Evolutionary conservation across 2,329 filamentous ascomycete genomes (phyloP).

Genomic region (Talaromyces verruculosus): DNA sequence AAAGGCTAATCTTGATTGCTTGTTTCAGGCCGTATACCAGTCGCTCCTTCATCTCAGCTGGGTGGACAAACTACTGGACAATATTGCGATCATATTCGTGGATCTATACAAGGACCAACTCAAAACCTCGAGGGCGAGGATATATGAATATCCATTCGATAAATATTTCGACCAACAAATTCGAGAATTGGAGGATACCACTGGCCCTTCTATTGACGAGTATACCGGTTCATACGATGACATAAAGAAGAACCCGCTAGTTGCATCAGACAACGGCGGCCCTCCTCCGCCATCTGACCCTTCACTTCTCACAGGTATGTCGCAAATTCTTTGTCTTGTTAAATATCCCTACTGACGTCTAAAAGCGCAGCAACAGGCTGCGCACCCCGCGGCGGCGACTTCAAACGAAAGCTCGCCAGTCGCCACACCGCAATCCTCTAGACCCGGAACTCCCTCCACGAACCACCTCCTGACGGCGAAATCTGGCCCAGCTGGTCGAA

Average conservation of each 20-base stretch:
- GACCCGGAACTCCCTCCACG: slow-evolving; percentile 70
- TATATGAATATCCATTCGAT: slow-evolving; percentile 82
- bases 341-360: slow-evolving; percentile 26
- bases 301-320: slow-evolving; percentile 51
- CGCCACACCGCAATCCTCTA: slow-evolving; percentile 71
- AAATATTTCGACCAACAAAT: slow-evolving; percentile 94
- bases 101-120: slow-evolving; percentile 87
- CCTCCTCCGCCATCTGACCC: slow-evolving; percentile 55
- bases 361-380: slow-evolving; percentile 44
- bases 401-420: slow-evolving; percentile 70
- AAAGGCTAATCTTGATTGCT: slow-evolving; percentile 23
- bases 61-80: slow-evolving; percentile 95
- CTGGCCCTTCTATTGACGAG: slow-evolving; percentile 46
- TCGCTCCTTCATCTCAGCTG: slow-evolving; percentile 92
- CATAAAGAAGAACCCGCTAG: slow-evolving; percentile 49
- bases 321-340: too few relatives aligned
- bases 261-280: slow-evolving; percentile 51
- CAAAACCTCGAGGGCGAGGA: slow-evolving; percentile 73
- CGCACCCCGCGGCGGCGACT: slow-evolving; percentile 44
- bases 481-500: slow-evolving; percentile 69
- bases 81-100: slow-evolving; percentile 88
- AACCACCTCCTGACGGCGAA: slow-evolving; percentile 71
- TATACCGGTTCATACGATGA: slow-evolving; percentile 24
- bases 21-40: slow-evolving; percentile 82
- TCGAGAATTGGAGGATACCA: slow-evolving; percentile 62